These are phyloP conservation scores for Dactylellina leptospora DNA, from an alignment of 2,329 filamentous ascomycete genomes.

Conservation along the genomic window DNA sequence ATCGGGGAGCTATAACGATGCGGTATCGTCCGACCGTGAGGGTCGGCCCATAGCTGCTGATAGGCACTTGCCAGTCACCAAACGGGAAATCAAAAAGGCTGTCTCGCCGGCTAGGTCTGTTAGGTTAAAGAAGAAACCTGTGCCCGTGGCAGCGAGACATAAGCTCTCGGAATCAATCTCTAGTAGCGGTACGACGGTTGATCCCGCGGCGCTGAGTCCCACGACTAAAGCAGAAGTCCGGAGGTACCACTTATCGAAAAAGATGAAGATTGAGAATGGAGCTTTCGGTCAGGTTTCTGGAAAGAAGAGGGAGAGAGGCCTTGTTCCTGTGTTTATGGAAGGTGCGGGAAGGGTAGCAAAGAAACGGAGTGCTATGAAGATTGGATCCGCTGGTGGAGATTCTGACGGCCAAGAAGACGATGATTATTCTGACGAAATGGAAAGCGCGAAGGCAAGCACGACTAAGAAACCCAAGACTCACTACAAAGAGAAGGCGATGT, in stretches of 20 bases:
- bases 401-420: slow-evolving; percentile 5
- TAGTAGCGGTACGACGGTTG: slow-evolving; percentile 5
- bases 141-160: slow-evolving; percentile 21
- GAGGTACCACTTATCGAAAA: slow-evolving; percentile 47
- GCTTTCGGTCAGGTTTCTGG: slow-evolving; percentile 38
- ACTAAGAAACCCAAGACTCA: slow-evolving; percentile 56
- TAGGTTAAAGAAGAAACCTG: slow-evolving; percentile 49
- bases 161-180: slow-evolving; percentile 44
- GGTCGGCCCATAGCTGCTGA: slow-evolving; percentile 43
- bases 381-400: slow-evolving; percentile 18
- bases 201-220: slow-evolving; percentile 32
- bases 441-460: slow-evolving; percentile 9
- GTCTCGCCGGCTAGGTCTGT: slow-evolving; percentile 49
- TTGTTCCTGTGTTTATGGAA: slow-evolving; percentile 52
- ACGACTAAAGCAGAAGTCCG: slow-evolving; percentile 47
- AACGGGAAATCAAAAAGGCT: slow-evolving; percentile 47
- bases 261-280: slow-evolving; percentile 50
- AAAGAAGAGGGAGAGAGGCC: slow-evolving; percentile 45
- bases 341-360: slow-evolving; percentile 49
- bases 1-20: slow-evolving; percentile 21
- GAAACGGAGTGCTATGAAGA: slow-evolving; percentile 46
- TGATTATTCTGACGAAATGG: slow-evolving; percentile 16
- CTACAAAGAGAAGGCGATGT: slow-evolving; percentile 54
- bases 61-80: slow-evolving; percentile 32
- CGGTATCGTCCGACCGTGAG: slow-evolving; percentile 36